Evolutionary conservation across 2,329 filamentous ascomycete genomes (phyloP).

Genomic region (Xylariaceae sp.): DNA sequence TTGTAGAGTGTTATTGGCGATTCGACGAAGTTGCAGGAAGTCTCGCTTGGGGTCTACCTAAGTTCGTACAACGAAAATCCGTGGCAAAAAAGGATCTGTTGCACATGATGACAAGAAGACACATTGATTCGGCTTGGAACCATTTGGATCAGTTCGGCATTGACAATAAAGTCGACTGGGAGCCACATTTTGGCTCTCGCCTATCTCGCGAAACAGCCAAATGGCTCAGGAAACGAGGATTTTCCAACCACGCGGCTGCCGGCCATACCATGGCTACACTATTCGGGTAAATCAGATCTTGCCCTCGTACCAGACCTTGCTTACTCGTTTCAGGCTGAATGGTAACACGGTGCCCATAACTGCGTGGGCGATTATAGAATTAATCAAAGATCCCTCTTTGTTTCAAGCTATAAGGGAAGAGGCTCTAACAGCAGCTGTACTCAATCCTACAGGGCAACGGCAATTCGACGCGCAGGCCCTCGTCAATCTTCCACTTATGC

Average conservation of each 20-base stretch:
- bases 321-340: constrained; percentile 30
- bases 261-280: neutral
- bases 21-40: constrained; percentile 1
- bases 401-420: constrained; percentile 34
- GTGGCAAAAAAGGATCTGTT: constrained; percentile 28
- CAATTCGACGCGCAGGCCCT: constrained; percentile 23
- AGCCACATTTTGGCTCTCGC: constrained; percentile 39
- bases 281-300: constrained; percentile 21
- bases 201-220: constrained; percentile 30
- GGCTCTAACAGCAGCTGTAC: constrained; percentile 12
- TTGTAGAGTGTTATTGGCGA: constrained; percentile 28
- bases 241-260: constrained; percentile 16
- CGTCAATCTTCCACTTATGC: constrained; percentile 29
- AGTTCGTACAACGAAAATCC: constrained; percentile 31
- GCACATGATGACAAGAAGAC: constrained; percentile 16
- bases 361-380: constrained; percentile 41
- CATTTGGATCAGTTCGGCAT: constrained; percentile 30
- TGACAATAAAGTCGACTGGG: constrained; percentile 35
- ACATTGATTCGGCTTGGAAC: constrained; percentile 21
- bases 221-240: constrained; percentile 30
- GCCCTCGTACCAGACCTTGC: neutral
- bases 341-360: constrained; percentile 41
- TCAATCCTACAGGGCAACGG: constrained; percentile 23
- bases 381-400: constrained; percentile 34
- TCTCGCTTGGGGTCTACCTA: constrained; percentile 35